phyloP scores from a whole-genome alignment of 169 alveolate species.

The Theileria annulata region DNA sequence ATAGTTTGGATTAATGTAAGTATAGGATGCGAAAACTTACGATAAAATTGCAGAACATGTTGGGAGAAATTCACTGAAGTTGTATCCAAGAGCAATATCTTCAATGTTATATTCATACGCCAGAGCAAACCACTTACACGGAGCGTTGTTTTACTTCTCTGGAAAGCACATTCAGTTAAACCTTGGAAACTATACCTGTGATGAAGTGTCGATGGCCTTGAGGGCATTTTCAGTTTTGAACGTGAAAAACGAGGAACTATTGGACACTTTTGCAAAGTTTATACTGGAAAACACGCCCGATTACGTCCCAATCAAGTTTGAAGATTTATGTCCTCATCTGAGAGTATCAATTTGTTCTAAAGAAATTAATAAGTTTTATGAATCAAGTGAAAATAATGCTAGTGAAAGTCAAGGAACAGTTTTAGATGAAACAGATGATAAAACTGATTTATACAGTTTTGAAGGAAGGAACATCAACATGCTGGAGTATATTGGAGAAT shows the following conservation, averaged over 20 bases:
- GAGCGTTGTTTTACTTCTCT: conserved; percentile 71
- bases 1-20: conserved; percentile 35
- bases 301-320: conserved; percentile 27
- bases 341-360: neutral
- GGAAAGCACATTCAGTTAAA: conserved; percentile 45
- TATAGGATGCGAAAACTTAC: conserved; percentile 48
- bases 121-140: conserved; percentile 72
- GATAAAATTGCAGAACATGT: conserved; percentile 71
- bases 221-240: conserved; percentile 36
- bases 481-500: conserved; percentile 13
- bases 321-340: conserved; percentile 17
- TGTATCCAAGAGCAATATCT: conserved; percentile 73
- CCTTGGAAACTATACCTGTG: conserved; percentile 42
- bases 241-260: conserved; percentile 36
- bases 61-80: conserved; percentile 67
- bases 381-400: neutral
- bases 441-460: neutral
- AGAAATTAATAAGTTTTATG: neutral
- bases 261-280: conserved; percentile 17
- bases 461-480: conserved; percentile 44
- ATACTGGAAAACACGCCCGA: conserved; percentile 44
- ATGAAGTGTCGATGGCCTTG: conserved; percentile 51
- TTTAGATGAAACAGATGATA: neutral
- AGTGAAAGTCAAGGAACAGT: neutral
- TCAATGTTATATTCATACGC: conserved; percentile 70